Conservation (phyloP, 805 yeast genomes). For the Candida endomychidarum region DNA sequence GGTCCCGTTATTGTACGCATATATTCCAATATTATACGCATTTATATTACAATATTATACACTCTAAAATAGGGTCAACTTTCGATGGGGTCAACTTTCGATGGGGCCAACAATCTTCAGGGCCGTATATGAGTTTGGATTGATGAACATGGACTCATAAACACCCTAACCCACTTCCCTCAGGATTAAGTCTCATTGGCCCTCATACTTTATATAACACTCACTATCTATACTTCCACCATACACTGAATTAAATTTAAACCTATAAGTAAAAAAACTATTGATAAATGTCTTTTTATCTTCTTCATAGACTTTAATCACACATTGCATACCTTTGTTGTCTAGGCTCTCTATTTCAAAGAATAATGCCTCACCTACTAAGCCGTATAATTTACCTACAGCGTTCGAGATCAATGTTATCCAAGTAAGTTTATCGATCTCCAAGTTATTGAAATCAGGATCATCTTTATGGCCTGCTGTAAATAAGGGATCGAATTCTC, state of each 20-base stretch:
- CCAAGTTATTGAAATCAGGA: slow-evolving; percentile 16
- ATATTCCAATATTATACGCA: too few species aligned
- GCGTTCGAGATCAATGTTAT: slow-evolving; percentile 24
- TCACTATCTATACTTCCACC: slow-evolving; percentile 18
- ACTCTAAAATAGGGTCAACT: too few species aligned
- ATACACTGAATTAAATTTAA: slow-evolving; percentile 25
- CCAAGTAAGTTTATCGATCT: slow-evolving; percentile 34
- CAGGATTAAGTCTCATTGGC: neutral
- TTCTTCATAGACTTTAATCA: slow-evolving; percentile 28
- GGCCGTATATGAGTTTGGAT: too few species aligned
- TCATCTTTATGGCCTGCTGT: neutral
- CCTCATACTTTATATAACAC: slow-evolving; percentile 5
- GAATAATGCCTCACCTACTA: slow-evolving; percentile 33
- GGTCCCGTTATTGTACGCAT: too few species aligned
- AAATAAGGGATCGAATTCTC: slow-evolving; percentile 10
- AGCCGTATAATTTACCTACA: slow-evolving; percentile 30
- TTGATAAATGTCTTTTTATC: slow-evolving; percentile 31
- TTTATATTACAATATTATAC: too few species aligned
- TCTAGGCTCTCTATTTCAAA: slow-evolving; percentile 26
- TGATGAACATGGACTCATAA: neutral
- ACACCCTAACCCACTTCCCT: too few species aligned
- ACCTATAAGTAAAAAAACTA: slow-evolving; percentile 32
- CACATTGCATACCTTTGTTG: slow-evolving; percentile 14
- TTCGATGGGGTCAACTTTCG: too few species aligned
- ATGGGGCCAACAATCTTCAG: too few species aligned